Conservation (phyloP, 306 rosid genomes). For the Neltuma alba region DNA sequence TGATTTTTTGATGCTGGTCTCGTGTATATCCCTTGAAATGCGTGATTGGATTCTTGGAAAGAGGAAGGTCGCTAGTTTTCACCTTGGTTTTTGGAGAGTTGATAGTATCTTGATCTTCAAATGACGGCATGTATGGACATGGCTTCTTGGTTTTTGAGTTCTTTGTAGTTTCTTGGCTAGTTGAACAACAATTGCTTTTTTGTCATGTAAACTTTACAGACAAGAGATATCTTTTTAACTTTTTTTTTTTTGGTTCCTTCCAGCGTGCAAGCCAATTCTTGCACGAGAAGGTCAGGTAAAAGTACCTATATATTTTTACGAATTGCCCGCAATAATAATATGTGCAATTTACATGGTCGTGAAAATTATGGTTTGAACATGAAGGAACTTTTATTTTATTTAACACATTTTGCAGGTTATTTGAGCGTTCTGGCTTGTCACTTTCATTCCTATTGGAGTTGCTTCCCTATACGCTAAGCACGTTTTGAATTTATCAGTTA, state of each 20-base stretch:
- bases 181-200: neutral
- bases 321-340: neutral
- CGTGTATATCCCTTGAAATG: neutral
- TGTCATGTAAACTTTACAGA: slow-evolving; percentile 4
- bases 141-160: slow-evolving; percentile 8
- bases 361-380: neutral
- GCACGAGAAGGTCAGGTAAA: slow-evolving; percentile 86
- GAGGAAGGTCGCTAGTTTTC: neutral
- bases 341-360: neutral
- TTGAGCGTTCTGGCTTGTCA: slow-evolving; percentile 80
- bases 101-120: neutral
- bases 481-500: slow-evolving; percentile 14
- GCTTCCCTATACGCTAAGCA: slow-evolving; percentile 62
- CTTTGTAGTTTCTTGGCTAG: slow-evolving; percentile 2
- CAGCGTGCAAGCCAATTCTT: slow-evolving; percentile 93
- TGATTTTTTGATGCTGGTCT: neutral
- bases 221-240: slow-evolving; percentile 16
- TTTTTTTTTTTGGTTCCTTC: slow-evolving; percentile 75
- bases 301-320: slow-evolving; percentile 7
- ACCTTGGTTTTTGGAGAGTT: neutral
- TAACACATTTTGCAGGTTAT: slow-evolving; percentile 63
- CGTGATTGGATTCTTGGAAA: neutral
- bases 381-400: neutral
- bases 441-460: slow-evolving; percentile 85
- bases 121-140: too few relatives aligned